These are phyloP conservation scores for Kwoniella bestiolae DNA, from an alignment of 768 basidiomycete genomes.

Conservation along the genomic window DNA sequence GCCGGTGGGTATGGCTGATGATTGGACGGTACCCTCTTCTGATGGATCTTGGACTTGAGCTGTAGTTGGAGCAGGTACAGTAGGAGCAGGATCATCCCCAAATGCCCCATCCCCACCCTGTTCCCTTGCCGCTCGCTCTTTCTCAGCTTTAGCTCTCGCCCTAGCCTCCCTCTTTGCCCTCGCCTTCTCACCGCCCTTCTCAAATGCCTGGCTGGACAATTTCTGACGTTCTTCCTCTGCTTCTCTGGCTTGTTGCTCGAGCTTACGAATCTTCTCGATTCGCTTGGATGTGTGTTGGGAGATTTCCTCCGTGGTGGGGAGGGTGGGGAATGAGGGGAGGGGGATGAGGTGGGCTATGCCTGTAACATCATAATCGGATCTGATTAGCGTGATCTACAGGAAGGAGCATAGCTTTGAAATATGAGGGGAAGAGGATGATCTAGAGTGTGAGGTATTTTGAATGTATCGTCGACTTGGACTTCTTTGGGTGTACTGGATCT, in stretches of 20 bases:
- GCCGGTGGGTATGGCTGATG: background rate
- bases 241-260: constrained; percentile 63
- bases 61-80: background rate
- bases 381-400: no score
- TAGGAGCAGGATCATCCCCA: background rate
- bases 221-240: constrained; percentile 56
- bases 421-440: no score
- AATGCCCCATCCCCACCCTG: constrained; percentile 13
- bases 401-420: background rate
- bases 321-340: constrained; percentile 62
- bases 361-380: constrained; percentile 54
- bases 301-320: constrained; percentile 62
- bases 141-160: constrained; percentile 46
- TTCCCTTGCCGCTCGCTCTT: constrained; percentile 16
- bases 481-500: no score
- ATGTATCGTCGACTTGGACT: no score
- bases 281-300: constrained; percentile 35
- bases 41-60: no score
- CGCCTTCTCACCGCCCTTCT: constrained; percentile 66
- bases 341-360: constrained; percentile 78
- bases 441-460: no score
- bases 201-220: constrained; percentile 23
- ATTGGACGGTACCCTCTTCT: no score
- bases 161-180: constrained; percentile 70
- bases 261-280: constrained; percentile 32